Evolutionary conservation across 2,329 filamentous ascomycete genomes (phyloP).

Genomic region (Ceratocystis cacaofunesta): DNA sequence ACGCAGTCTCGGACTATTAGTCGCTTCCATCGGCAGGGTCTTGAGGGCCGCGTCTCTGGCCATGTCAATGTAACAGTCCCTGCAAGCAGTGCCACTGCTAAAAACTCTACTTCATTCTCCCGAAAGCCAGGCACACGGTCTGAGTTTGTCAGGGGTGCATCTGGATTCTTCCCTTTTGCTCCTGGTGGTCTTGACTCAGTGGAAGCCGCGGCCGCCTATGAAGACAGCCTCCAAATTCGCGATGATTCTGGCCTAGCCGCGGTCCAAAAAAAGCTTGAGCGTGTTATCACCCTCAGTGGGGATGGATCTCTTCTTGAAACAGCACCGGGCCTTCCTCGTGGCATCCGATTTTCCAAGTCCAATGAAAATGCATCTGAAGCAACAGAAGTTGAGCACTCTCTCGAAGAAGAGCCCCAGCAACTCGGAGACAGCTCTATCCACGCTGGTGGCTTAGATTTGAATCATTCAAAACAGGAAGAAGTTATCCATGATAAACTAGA

Average conservation of each 20-base stretch:
- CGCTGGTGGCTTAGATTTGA: not conserved
- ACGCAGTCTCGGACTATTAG: conserved; percentile 93
- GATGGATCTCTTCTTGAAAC: conserved; percentile 67
- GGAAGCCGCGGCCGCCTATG: conserved; percentile 68
- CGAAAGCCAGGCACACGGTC: conserved; percentile 74
- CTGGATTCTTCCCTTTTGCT: conserved; percentile 87
- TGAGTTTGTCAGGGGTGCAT: conserved; percentile 83
- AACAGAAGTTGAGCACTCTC: conserved; percentile 36
- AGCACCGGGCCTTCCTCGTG: conserved; percentile 68
- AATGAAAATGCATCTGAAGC: conserved; percentile 48
- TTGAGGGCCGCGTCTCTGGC: conserved; percentile 83
- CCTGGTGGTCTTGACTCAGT: conserved; percentile 80
- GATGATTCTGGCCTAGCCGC: conserved; percentile 25
- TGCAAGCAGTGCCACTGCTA: conserved; percentile 75
- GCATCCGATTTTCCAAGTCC: conserved; percentile 54
- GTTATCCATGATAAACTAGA: not conserved
- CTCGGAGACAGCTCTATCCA: conserved; percentile 18
- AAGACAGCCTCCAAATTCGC: conserved; percentile 42
- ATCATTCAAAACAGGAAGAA: not conserved
- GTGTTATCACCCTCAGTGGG: conserved; percentile 67
- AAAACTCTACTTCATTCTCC: conserved; percentile 81
- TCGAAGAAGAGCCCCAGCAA: conserved; percentile 33
- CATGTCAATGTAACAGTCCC: conserved; percentile 91
- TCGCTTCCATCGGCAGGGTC: conserved; percentile 75
- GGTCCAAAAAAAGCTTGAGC: conserved; percentile 48